Conservation (phyloP, 805 yeast species). For the Kodamaea hsintzibuensis region DNA sequence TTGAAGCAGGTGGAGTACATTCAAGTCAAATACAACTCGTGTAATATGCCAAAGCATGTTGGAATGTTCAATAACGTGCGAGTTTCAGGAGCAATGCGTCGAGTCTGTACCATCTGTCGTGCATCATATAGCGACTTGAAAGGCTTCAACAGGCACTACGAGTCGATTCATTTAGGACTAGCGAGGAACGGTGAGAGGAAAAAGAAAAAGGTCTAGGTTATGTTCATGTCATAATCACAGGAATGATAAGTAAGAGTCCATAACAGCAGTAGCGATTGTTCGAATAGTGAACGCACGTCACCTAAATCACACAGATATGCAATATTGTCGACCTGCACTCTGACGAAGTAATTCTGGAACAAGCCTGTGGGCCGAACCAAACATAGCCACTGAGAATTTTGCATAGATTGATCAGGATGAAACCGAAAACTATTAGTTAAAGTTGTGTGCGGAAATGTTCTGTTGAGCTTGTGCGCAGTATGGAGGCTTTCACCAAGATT, state of each 20-base stretch:
- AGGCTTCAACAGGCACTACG: constrained; percentile 17
- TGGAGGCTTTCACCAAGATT: neutral
- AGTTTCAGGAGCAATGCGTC: constrained; percentile 12
- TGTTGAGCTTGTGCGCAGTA: neutral
- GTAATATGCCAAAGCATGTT: constrained; percentile 15
- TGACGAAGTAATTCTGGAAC: neutral
- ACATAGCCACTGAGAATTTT: neutral
- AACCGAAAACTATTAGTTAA: no score
- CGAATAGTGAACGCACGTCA: neutral
- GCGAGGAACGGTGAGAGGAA: constrained; percentile 9
- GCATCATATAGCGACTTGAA: constrained; percentile 15
- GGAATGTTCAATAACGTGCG: constrained; percentile 16
- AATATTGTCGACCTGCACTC: neutral
- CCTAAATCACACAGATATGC: neutral
- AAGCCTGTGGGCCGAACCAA: neutral
- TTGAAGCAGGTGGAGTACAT: neutral
- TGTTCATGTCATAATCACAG: neutral
- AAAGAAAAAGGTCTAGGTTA: neutral
- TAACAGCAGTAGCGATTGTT: neutral
- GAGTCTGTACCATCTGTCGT: constrained; percentile 16
- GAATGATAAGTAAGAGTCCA: neutral
- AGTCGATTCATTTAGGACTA: constrained; percentile 9
- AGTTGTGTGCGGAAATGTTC: neutral
- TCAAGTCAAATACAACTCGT: neutral
- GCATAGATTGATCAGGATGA: no score